These are phyloP conservation scores for Aspergillus sp. DNA, from an alignment of 2,329 filamentous ascomycete species.

Conservation along the genomic window DNA sequence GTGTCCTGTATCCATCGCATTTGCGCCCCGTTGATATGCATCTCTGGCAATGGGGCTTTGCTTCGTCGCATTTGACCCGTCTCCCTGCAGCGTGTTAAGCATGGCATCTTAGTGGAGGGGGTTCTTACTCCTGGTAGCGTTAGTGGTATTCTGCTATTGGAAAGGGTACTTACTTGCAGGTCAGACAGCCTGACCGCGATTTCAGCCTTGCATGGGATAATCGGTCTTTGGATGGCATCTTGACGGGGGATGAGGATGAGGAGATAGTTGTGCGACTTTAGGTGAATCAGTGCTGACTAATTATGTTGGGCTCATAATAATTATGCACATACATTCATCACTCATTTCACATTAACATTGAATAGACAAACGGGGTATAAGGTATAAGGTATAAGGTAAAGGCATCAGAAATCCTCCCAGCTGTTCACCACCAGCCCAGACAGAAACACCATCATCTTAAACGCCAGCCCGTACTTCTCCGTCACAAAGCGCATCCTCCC, in stretches of 20 bases:
- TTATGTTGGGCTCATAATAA: too few relatives aligned
- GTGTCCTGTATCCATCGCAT: background rate
- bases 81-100: background rate
- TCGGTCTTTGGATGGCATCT: background rate
- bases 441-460: constrained; percentile 3
- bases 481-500: background rate
- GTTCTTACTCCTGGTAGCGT: background rate
- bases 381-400: too few relatives aligned
- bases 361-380: too few relatives aligned
- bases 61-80: background rate
- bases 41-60: background rate
- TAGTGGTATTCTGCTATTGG: background rate
- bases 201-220: background rate
- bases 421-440: background rate
- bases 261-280: too few relatives aligned
- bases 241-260: background rate
- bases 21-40: background rate
- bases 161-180: background rate
- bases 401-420: background rate
- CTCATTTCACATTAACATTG: too few relatives aligned
- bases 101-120: too few relatives aligned
- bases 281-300: too few relatives aligned
- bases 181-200: background rate
- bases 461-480: background rate
- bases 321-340: too few relatives aligned